Conservation (phyloP, 306 rosid genomes). For the Dalbergia cochinchinensis region DNA sequence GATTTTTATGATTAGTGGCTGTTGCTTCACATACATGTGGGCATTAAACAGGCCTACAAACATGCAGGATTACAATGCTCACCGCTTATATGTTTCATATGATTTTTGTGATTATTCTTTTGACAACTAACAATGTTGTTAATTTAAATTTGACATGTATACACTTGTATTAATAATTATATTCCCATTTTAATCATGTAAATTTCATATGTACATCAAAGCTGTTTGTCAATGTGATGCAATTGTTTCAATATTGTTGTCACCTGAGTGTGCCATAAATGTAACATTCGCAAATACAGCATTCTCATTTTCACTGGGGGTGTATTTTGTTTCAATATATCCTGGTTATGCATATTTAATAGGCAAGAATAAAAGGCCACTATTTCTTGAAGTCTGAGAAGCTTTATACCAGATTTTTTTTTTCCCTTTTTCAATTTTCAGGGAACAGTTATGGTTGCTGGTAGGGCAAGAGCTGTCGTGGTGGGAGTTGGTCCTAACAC, state of each 20-base stretch:
- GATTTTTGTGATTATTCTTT: too few relatives aligned
- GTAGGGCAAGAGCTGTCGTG: slow-evolving; percentile 95
- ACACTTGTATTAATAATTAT: neutral
- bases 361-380: slow-evolving; percentile 30
- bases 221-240: neutral
- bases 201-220: slow-evolving; percentile 18
- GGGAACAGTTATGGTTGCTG: slow-evolving; percentile 99
- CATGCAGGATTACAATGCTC: too few relatives aligned
- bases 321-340: slow-evolving; percentile 8
- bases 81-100: too few relatives aligned
- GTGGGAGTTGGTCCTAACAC: slow-evolving; percentile 94
- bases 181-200: neutral
- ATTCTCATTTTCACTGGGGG: neutral
- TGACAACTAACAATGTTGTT: too few relatives aligned
- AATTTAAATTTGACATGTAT: too few relatives aligned
- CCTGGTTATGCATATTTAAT: slow-evolving; percentile 13
- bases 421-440: slow-evolving; percentile 52
- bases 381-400: slow-evolving; percentile 38
- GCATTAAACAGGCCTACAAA: too few relatives aligned
- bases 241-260: slow-evolving; percentile 10
- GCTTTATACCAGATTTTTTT: slow-evolving; percentile 5
- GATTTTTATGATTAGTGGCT: too few relatives aligned
- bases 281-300: neutral
- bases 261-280: neutral
- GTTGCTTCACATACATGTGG: too few relatives aligned